Percentiles rank a stretch among this genome's conserved stretches.
These are phyloP conservation scores for Cicer pinnatifidum DNA, from an alignment of 306 rosid species.

Conservation along the genomic window DNA sequence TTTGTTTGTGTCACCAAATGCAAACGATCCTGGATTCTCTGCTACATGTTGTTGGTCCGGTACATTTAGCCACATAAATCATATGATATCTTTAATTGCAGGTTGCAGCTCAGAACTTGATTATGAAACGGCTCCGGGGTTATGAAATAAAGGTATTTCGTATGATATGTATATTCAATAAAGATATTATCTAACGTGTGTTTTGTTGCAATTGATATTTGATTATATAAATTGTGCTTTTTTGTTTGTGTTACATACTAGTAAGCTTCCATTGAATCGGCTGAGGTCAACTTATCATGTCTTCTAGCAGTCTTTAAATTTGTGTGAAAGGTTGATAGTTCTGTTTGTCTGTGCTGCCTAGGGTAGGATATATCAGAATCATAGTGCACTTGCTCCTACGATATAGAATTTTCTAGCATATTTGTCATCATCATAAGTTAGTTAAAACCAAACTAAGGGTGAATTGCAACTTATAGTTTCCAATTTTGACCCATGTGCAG, in stretches of 20 bases:
- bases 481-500: neutral
- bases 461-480: neutral
- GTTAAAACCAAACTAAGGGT: neutral
- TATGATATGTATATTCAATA: neutral
- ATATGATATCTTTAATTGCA: conserved; percentile 48
- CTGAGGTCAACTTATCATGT: conserved; percentile 3
- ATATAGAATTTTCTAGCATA: conserved; percentile 12
- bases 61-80: conserved; percentile 29
- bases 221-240: neutral
- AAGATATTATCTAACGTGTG: neutral
- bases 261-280: neutral
- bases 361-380: conserved; percentile 17
- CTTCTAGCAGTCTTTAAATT: conserved; percentile 26
- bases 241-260: neutral
- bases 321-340: neutral
- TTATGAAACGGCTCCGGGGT: conserved; percentile 85
- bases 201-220: neutral
- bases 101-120: conserved; percentile 79
- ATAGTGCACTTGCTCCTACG: neutral
- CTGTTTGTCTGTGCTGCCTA: conserved; percentile 12
- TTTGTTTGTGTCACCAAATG: conserved; percentile 13
- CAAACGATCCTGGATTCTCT: conserved; percentile 29
- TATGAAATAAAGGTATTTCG: conserved; percentile 83
- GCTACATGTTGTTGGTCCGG: neutral
- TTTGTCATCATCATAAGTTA: conserved; percentile 19